Evolutionary conservation across 164 flowering plant species (phyloP), one percentile per base, ranked within the genome.

Genomic region (Hamamelis virginiana): DNA sequence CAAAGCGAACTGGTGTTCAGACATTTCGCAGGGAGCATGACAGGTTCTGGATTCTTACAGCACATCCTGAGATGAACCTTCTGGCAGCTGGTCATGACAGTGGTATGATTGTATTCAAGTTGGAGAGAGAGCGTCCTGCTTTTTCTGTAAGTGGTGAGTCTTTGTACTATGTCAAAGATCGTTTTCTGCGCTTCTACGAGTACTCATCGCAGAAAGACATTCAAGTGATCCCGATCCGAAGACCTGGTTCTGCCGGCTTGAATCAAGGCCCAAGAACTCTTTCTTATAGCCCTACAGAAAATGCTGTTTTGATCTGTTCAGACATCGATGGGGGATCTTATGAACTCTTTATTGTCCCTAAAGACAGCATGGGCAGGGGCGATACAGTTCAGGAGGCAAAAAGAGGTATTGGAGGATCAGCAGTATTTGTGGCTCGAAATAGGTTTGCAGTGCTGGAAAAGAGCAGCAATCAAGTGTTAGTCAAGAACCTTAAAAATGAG

Each of bases 1-100:
- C 81, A 23, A 94, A 90, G 75, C 69, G 98, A 28, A 89, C 96
- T 38, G 97, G 92, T 53, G 50, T 94, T 50, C 98, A 91, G 74
- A 94, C 97, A 27, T 94, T 94, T 75, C 96, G 98, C 38, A 77
- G 98, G 55, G 98, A 94, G 50, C 82, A 77, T 65, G 84, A 81
- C 43, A 53, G 84, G 1, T 81, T 81, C 46, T 81, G 84, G 84
- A 88, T 91, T 74, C 91, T 94, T 67, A 80, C 93, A 43, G 71
- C 87, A 28, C 98, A 94, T 62, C 97, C 84, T 26, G 84, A 81
- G 51, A 75, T 81, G 77, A 81, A 81, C 52, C 75, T 81, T 9
- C 68, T 66, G 67, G 98, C 98, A n/a, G 98, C 98, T 71, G 98
- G 98, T 61, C 98, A 94, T 77, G 98, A 94, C 52, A 81, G 81